Base-by-base conservation (phyloP, 208 protist genomes). In the Crithidia mellificae region DNA sequence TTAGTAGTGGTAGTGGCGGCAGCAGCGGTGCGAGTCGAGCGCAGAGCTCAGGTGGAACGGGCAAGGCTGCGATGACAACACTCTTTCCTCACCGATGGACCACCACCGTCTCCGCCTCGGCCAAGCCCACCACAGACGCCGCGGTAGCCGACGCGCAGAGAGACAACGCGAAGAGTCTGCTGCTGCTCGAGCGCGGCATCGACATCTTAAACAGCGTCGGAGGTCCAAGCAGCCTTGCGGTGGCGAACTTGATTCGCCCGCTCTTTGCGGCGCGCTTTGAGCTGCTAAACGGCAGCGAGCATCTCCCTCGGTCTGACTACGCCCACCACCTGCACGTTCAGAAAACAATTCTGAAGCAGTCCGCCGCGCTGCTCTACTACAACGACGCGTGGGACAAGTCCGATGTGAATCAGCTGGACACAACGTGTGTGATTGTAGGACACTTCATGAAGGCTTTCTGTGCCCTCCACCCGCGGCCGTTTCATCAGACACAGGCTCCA, bases 381-480 rank as follows among this genome's bases (percentile, higher is more conserved):
- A 90, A 90, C 70, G 84, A 86, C 36, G 59, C 32, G 4, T 92
- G 87, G 87, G 85, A 91, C 39, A 89, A 81, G 63, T 66, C 65
- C 0, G 81, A 90, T 68, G 75, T 90, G 25, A 15, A 78, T 29
- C 83, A 90, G 72, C 25, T 95, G 12, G 90, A 95, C 75, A 87
- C 81, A 36, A 20, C 80, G 0, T 91, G 80, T 62, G 87, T 95
- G 0, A 73, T 95, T 27, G 34, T 93, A 2, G 83, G 62, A 0
- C 84, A 95, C 76, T 95, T 95, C 80, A 52, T 93, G 34, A 81
- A 84, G 56, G 79, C 87, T 6, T 95, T 91, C 66, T 88, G 78
- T 58, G 78, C 82, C 17, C 61, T 95, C 29, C 68, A 92, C 63
- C 79, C 73, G 20, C 52, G 49, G 15, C 83, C 90, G 22, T 95